A percentile compares a stretch with the other conserved stretches of the same genome.
phyloP scores from a whole-genome alignment of 805 yeast species.

The Sungouiozyma intestinalis region DNA sequence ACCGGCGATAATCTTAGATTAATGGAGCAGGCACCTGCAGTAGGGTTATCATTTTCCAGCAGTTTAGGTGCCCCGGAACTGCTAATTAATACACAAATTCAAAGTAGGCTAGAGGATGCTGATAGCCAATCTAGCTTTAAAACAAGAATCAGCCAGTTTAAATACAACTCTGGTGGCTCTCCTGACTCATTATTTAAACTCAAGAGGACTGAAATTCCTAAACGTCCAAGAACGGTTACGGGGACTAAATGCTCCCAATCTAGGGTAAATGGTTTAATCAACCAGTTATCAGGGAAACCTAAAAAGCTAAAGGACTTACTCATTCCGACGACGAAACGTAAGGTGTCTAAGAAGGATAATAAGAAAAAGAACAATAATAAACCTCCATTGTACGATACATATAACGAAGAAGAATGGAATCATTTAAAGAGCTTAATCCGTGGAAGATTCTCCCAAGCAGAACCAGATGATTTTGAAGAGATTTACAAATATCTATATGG shows the following conservation, averaged over 20 bases:
- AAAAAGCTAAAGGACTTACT: conserved; percentile 19
- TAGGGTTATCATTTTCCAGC: conserved; percentile 1
- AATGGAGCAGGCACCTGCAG: conserved; percentile 2
- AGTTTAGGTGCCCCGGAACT: conserved; percentile 2
- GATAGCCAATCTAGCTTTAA: conserved; percentile 13
- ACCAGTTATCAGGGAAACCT: conserved; percentile 25
- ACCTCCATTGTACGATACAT: conserved; percentile 12
- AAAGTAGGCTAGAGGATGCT: conserved; percentile 22
- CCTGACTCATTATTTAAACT: not conserved
- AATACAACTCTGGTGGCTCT: conserved; percentile 6
- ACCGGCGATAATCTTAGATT: not conserved
- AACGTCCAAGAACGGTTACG: not conserved
- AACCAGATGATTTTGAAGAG: conserved; percentile 13
- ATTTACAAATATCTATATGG: conserved; percentile 22
- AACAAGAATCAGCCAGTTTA: conserved; percentile 14
- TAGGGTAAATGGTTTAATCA: conserved; percentile 12
- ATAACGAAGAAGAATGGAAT: conserved; percentile 25
- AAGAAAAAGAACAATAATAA: not conserved
- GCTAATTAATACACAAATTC: conserved; percentile 26
- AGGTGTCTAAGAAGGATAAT: conserved; percentile 4
- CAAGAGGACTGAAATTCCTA: not conserved
- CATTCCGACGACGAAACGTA: not conserved
- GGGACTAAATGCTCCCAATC: conserved; percentile 2
- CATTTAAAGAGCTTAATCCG: conserved; percentile 10
- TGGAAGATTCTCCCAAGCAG: conserved; percentile 16